phyloP scores from a whole-genome alignment of 371 early-diverging fungal species.

The Lichtheimia corymbifera region DNA sequence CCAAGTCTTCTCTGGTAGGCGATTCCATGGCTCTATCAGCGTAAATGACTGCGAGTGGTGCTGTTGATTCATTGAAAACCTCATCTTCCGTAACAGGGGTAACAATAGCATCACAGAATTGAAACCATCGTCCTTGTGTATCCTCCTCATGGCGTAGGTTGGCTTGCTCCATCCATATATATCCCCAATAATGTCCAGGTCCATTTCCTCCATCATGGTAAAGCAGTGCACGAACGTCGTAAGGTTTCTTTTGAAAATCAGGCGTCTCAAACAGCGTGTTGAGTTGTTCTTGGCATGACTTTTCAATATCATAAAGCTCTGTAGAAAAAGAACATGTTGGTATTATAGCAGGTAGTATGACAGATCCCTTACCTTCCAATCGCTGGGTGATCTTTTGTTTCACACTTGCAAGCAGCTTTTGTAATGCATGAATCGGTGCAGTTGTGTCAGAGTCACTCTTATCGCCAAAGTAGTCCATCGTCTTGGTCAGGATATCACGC shows the following conservation, averaged over 20 bases:
- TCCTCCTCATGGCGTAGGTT: slow-evolving; percentile 5
- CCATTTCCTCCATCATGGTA: slow-evolving; percentile 43
- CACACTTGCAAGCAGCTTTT: slow-evolving; percentile 3
- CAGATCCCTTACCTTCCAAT: slow-evolving; percentile 16
- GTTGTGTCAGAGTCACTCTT: neutral
- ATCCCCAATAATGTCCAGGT: slow-evolving; percentile 50
- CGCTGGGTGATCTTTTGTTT: slow-evolving; percentile 14
- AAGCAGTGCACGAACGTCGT: slow-evolving; percentile 36
- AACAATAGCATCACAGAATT: slow-evolving; percentile 46
- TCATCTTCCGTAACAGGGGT: slow-evolving; percentile 29
- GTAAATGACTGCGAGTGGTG: slow-evolving; percentile 39
- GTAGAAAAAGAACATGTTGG: neutral
- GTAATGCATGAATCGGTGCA: neutral
- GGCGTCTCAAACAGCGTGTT: slow-evolving; percentile 23
- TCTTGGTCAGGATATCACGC: slow-evolving; percentile 17
- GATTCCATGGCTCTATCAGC: slow-evolving; percentile 17
- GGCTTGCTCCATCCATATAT: slow-evolving; percentile 33
- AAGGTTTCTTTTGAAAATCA: slow-evolving; percentile 29
- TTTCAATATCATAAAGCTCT: slow-evolving; percentile 21
- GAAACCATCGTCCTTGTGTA: slow-evolving; percentile 34
- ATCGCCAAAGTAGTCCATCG: slow-evolving; percentile 26
- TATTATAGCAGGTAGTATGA: neutral
- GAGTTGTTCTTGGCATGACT: slow-evolving; percentile 6
- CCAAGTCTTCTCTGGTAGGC: slow-evolving; percentile 14
- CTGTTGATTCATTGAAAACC: slow-evolving; percentile 22